These are phyloP conservation scores for Emergomyces orientalis DNA, from an alignment of 2,329 filamentous ascomycete species.

Conservation along the genomic window DNA sequence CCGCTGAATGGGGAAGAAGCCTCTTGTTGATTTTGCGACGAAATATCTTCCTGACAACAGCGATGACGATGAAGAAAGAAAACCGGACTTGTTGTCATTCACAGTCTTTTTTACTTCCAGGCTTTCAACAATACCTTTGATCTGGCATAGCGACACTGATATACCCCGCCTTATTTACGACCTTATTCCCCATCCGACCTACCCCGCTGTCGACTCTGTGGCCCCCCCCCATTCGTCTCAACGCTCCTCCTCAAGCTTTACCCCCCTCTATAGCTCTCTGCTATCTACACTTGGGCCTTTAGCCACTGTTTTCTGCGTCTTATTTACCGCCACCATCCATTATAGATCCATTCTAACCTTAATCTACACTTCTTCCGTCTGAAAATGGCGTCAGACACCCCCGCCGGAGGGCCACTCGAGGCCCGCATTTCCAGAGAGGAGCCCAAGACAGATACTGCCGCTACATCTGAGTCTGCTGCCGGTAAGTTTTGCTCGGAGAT, in stretches of 20 bases:
- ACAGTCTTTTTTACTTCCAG: neutral
- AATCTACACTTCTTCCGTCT: constrained; percentile 5
- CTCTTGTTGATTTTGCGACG: neutral
- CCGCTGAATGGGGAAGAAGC: constrained; percentile 1
- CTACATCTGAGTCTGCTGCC: neutral
- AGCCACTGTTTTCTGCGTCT: neutral
- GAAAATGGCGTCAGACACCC: constrained; percentile 33
- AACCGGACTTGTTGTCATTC: neutral
- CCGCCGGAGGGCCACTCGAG: constrained; percentile 35
- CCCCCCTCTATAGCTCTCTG: neutral
- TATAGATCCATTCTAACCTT: neutral
- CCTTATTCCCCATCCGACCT: neutral
- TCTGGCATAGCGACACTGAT: neutral
- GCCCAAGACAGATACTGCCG: constrained; percentile 11
- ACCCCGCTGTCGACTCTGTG: neutral
- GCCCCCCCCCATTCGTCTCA: neutral
- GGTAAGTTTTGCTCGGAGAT: neutral
- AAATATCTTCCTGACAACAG: neutral
- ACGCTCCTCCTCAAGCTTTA: neutral
- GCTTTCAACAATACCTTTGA: neutral
- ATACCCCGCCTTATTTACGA: neutral
- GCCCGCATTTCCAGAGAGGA: constrained; percentile 42
- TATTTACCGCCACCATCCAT: neutral
- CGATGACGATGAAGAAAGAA: constrained; percentile 2
- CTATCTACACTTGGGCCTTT: neutral